phyloP scores from a whole-genome alignment of 2,329 filamentous ascomycete species.

The Alternaria angustiovoidea region DNA sequence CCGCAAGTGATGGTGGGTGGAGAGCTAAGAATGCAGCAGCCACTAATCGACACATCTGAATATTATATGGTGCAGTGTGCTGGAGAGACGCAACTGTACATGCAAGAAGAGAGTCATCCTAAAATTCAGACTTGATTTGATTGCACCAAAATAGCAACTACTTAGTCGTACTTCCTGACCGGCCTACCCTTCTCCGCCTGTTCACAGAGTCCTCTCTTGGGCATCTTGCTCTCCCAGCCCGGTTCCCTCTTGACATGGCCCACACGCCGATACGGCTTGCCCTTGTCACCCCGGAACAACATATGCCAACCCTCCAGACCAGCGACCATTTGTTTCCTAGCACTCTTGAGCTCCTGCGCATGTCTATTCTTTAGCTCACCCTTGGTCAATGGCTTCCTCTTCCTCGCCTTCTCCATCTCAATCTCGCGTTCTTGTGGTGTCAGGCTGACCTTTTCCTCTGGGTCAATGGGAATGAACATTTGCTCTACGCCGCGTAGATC shows the following conservation, averaged over 20 bases:
- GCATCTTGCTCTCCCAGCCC: slow-evolving; percentile 66
- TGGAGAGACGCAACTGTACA: not conserved
- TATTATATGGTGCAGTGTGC: not conserved
- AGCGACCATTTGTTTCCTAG: slow-evolving; percentile 70
- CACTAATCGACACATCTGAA: not conserved
- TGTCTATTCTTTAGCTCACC: slow-evolving; percentile 60
- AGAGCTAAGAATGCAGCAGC: not conserved
- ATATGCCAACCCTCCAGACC: slow-evolving; percentile 81
- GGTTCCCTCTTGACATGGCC: slow-evolving; percentile 73
- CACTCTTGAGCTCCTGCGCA: slow-evolving; percentile 70
- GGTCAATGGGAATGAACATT: slow-evolving; percentile 75
- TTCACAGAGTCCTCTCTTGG: slow-evolving; percentile 72
- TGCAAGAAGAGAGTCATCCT: not conserved
- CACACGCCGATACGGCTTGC: slow-evolving; percentile 81
- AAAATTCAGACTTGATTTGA: too few species aligned
- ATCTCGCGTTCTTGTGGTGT: slow-evolving; percentile 35
- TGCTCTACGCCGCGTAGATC: slow-evolving; percentile 88
- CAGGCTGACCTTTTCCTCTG: slow-evolving; percentile 56
- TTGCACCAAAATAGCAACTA: not conserved
- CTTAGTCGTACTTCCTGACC: slow-evolving; percentile 50
- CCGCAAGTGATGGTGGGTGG: not conserved
- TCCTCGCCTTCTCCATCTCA: slow-evolving; percentile 39
- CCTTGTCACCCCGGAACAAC: slow-evolving; percentile 75
- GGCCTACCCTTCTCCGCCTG: slow-evolving; percentile 72
- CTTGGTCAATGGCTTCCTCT: slow-evolving; percentile 30